These are phyloP conservation scores for Pichia nakasei DNA, from an alignment of 805 yeast species.

Conservation along the genomic window DNA sequence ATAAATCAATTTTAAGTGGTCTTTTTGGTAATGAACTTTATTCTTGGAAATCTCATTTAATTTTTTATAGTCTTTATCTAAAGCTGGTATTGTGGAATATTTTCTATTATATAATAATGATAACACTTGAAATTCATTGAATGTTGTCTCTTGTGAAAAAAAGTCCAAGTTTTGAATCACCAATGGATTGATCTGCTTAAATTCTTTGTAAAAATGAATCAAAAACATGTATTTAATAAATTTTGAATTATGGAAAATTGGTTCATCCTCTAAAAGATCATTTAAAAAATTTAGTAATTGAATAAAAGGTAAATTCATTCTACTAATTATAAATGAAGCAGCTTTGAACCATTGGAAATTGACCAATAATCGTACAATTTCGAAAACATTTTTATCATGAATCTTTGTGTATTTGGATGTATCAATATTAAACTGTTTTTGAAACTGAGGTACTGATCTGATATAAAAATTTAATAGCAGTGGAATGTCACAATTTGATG, in stretches of 20 bases:
- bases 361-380: not conserved
- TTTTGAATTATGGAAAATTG: conserved; percentile 7
- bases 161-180: conserved; percentile 11
- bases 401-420: not conserved
- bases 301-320: conserved; percentile 4
- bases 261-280: conserved; percentile 1
- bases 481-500: not conserved
- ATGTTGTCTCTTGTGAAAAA: not conserved
- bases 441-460: conserved; percentile 5
- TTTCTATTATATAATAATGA: conserved; percentile 4
- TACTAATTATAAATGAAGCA: conserved; percentile 10
- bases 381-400: not conserved
- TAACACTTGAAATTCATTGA: conserved; percentile 4
- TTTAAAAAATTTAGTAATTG: conserved; percentile 7
- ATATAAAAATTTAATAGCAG: conserved; percentile 5
- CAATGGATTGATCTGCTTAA: conserved; percentile 5
- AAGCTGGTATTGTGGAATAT: not conserved
- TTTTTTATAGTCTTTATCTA: conserved; percentile 2
- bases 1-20: not conserved
- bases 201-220: conserved; percentile 5
- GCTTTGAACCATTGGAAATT: conserved; percentile 9
- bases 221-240: conserved; percentile 9
- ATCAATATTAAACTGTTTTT: not conserved
- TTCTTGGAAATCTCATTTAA: not conserved
- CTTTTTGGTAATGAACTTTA: not conserved